These are phyloP conservation scores for Xylaria nigripes DNA, from an alignment of 495 filamentous ascomycete species.

Conservation along the genomic window DNA sequence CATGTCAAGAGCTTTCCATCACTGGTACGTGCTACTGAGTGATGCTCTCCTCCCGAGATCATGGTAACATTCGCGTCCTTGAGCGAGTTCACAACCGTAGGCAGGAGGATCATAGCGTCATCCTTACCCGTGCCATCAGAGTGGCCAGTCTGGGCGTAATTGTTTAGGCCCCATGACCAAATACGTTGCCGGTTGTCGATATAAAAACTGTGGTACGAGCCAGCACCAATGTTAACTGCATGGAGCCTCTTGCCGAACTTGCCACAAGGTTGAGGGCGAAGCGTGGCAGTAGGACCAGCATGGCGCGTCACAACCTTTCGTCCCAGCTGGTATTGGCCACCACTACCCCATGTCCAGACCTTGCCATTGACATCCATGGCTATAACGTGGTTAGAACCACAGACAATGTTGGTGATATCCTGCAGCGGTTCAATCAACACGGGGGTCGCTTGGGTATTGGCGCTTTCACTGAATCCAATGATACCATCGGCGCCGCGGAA, in stretches of 20 bases:
- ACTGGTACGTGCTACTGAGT: conserved; percentile 49
- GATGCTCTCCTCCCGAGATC: conserved; percentile 58
- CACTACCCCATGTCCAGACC: conserved; percentile 62
- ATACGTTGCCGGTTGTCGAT: conserved; percentile 60
- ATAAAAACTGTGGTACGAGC: conserved; percentile 64
- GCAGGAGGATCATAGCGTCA: conserved; percentile 40
- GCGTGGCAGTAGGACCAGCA: conserved; percentile 45
- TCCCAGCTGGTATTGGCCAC: conserved; percentile 62
- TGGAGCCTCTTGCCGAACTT: conserved; percentile 53
- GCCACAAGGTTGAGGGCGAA: conserved; percentile 56
- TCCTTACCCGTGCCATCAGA: conserved; percentile 57
- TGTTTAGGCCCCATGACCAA: conserved; percentile 79
- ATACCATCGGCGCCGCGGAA: conserved; percentile 63
- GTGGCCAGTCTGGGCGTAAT: conserved; percentile 71
- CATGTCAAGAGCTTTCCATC: conserved; percentile 53
- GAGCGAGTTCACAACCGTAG: conserved; percentile 43
- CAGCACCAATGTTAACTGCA: conserved; percentile 46
- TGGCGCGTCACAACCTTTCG: conserved; percentile 41
- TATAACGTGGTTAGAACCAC: conserved; percentile 60
- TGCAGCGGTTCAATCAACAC: conserved; percentile 39
- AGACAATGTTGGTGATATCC: conserved; percentile 48
- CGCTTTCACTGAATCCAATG: conserved; percentile 52
- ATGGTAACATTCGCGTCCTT: conserved; percentile 40
- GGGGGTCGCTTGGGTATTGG: conserved; percentile 29
- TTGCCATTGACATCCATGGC: conserved; percentile 51